phyloP scores from a whole-genome alignment of 2,329 filamentous ascomycete genomes.

The Ophiostoma tasmaniense region DNA sequence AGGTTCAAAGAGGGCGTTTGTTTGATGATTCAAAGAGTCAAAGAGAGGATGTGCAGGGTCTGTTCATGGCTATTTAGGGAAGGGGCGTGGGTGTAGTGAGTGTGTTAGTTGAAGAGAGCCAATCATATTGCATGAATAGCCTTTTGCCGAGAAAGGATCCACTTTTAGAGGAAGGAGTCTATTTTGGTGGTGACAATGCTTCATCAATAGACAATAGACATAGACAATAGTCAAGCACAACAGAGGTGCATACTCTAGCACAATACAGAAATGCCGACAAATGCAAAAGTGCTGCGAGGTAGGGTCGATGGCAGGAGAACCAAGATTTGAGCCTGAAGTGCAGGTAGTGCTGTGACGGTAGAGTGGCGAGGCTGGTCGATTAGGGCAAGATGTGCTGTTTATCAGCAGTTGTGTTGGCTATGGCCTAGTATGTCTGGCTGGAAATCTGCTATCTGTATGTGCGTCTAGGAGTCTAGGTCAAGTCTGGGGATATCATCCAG shows the following conservation, averaged over 20 bases:
- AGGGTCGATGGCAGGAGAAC: neutral
- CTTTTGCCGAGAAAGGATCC: neutral
- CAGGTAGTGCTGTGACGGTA: neutral
- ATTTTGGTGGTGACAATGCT: neutral
- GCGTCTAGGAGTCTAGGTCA: neutral
- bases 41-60: neutral
- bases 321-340: neutral
- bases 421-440: too few species aligned
- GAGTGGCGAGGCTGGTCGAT: neutral
- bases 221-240: too few species aligned
- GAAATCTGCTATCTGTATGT: neutral
- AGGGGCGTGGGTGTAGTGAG: neutral
- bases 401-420: neutral
- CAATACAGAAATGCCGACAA: neutral
- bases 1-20: neutral
- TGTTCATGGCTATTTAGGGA: neutral
- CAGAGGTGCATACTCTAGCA: too few species aligned
- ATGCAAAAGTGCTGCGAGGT: neutral
- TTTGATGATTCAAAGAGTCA: neutral
- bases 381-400: neutral
- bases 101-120: neutral
- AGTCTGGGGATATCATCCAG: too few species aligned
- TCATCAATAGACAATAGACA: neutral
- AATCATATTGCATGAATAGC: neutral
- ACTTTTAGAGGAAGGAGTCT: conserved; percentile 2